Evolutionary conservation across 257 asterid species (phyloP).

Genomic region (Cynanchum wilfordii): DNA sequence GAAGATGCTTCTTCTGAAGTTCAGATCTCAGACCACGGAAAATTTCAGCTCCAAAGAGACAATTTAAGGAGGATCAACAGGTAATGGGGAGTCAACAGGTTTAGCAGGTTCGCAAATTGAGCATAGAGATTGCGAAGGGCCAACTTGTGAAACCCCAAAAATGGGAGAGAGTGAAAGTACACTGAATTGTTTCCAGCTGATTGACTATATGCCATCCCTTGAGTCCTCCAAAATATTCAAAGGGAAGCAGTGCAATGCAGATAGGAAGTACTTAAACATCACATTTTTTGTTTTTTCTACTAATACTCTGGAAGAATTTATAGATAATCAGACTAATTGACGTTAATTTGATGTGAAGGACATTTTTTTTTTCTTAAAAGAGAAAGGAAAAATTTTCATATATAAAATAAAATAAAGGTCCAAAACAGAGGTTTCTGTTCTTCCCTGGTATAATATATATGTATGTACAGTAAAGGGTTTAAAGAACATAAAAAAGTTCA

Average conservation of each 20-base stretch:
- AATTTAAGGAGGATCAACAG: slow-evolving; percentile 14
- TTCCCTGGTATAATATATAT: background rate
- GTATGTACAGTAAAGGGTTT: background rate
- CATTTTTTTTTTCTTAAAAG: too few relatives aligned
- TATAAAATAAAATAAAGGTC: too few relatives aligned
- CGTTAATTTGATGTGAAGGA: background rate
- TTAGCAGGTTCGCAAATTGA: slow-evolving; percentile 9
- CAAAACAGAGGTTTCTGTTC: background rate
- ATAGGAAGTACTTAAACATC: slow-evolving; percentile 16
- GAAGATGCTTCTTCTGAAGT: slow-evolving; percentile 6
- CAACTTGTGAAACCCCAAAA: slow-evolving; percentile 12
- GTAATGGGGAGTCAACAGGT: slow-evolving; percentile 12
- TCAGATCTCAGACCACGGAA: slow-evolving; percentile 9
- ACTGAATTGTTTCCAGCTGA: slow-evolving; percentile 3
- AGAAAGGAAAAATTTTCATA: background rate
- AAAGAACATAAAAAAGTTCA: slow-evolving; percentile 25
- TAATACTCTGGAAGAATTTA: background rate
- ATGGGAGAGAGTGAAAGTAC: slow-evolving; percentile 7
- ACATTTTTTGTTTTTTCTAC: slow-evolving; percentile 2
- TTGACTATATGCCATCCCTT: slow-evolving; percentile 14
- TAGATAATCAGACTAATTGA: background rate
- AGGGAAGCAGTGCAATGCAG: slow-evolving; percentile 4
- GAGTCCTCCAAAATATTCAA: slow-evolving; percentile 9
- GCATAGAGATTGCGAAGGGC: slow-evolving; percentile 11
- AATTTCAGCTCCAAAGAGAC: slow-evolving; percentile 19